Evolutionary conservation across 805 yeast genomes (phyloP), one percentile per base, ranked within the genome.

Genomic region (Starmerella etchellsii): DNA sequence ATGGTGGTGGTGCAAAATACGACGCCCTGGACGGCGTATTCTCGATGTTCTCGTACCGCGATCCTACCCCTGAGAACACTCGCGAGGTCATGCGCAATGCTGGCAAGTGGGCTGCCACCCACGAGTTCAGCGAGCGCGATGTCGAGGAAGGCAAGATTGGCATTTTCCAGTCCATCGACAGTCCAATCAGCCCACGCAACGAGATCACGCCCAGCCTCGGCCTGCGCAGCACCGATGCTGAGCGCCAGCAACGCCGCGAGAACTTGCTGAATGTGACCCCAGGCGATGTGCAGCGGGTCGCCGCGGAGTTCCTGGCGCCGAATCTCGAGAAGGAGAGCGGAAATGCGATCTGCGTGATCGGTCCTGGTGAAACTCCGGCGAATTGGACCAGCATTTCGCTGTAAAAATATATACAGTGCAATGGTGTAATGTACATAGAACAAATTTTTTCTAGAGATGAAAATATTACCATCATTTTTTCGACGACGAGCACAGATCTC

Each of bases 1-100:
- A 91, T 56, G 98, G 98, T 7, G 97, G 95, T 5, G 98, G 98
- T 3, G 81, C 94, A 4, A 63, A 72, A 7, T 91, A 78, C 58
- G 81, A 78, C 56, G 84, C 88, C 0, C 57, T 82, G 19, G 83
- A 81, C 37, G 97, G 96, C 0, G 53, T 77, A 2, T 74, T 88
- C 54, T 71, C 81, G 26, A 84, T 70, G 62, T 91, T 80, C 62
- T 85, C 97, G 0, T 91, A 88, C 64, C 71, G 98, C 51, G 98
- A 91, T 59, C 98, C 98, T 15, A 78, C 82, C 48, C 83, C 95
- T 1, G 56, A 69, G 29, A 72, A 74, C 48, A 79, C 95, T 2
- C 58, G 82, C 10, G 60, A 65, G 2, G 71, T 80, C 1, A 81
- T 82, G 56, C 57, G 61, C 21, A 60, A 66, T 4, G 66, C 76